phyloP scores from a whole-genome alignment of 2,329 filamentous ascomycete species.

The Emergomyces pasteurianus region DNA sequence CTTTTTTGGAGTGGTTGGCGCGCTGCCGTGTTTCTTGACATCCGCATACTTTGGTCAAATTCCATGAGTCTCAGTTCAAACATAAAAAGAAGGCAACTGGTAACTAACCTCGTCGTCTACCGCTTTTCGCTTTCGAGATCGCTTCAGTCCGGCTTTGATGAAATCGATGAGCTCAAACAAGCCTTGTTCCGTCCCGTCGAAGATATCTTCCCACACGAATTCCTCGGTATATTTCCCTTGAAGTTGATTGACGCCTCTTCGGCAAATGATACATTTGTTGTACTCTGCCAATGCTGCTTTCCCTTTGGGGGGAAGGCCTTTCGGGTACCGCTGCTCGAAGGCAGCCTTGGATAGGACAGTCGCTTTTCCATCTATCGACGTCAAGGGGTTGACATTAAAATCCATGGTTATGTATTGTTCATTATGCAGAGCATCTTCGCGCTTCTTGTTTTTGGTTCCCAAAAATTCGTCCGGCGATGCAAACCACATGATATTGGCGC shows the following conservation, averaged over 20 bases:
- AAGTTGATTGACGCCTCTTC: constrained; percentile 75
- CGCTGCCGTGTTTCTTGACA: constrained; percentile 23
- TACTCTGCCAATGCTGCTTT: constrained; percentile 51
- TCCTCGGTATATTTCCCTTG: constrained; percentile 87
- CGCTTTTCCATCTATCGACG: constrained; percentile 83
- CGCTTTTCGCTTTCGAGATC: constrained; percentile 46
- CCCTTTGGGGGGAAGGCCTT: constrained; percentile 58
- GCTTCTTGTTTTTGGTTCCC: constrained; percentile 68
- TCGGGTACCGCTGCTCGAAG: constrained; percentile 60
- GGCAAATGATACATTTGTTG: constrained; percentile 81
- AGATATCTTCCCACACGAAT: constrained; percentile 83
- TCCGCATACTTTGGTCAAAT: constrained; percentile 14
- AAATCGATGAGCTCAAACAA: constrained; percentile 54
- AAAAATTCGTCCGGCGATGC: constrained; percentile 76
- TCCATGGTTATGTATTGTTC: constrained; percentile 85
- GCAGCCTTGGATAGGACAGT: constrained; percentile 59
- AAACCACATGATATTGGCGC: constrained; percentile 92
- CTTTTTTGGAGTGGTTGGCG: constrained; percentile 44
- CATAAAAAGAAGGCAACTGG: not conserved
- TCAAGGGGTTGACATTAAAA: constrained; percentile 76
- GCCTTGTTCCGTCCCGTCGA: constrained; percentile 51
- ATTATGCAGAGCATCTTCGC: constrained; percentile 68
- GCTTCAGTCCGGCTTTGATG: constrained; percentile 53
- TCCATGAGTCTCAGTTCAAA: not conserved
- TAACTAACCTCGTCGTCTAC: constrained; percentile 26